A percentile compares a stretch with the other conserved stretches of the same genome.
These are phyloP conservation scores for Orbilia brochopaga DNA, from an alignment of 2,329 filamentous ascomycete genomes.

Conservation along the genomic window DNA sequence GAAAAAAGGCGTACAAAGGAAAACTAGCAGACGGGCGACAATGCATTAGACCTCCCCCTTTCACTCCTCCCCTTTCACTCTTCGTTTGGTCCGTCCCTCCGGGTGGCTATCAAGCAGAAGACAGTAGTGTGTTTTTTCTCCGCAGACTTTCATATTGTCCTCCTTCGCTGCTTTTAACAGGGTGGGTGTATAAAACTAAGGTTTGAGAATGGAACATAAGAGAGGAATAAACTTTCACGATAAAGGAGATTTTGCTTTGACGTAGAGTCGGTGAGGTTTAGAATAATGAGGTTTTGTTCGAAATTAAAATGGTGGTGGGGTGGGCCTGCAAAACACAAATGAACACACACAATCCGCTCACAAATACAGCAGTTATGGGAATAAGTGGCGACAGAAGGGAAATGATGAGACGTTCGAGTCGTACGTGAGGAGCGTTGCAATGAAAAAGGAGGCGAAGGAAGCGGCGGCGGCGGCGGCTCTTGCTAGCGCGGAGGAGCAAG, in stretches of 20 bases:
- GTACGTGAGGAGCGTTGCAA: constrained; percentile 38
- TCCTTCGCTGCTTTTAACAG: constrained; percentile 25
- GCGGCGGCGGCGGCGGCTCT: not conserved
- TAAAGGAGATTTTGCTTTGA: constrained; percentile 47
- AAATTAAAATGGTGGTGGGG: not conserved
- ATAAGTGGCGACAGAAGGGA: constrained; percentile 34
- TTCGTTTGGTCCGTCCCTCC: constrained; percentile 22
- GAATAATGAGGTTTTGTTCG: constrained; percentile 1
- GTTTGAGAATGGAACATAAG: constrained; percentile 40
- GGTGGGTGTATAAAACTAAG: constrained; percentile 25
- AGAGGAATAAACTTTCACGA: constrained; percentile 4
- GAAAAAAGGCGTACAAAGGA: constrained; percentile 47
- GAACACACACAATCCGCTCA: constrained; percentile 48
- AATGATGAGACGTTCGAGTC: constrained; percentile 38
- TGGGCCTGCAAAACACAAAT: not conserved
- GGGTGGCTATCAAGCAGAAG: constrained; percentile 19
- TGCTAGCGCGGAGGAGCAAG: constrained; percentile 3
- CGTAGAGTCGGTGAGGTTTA: constrained; percentile 44
- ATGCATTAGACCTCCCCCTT: constrained; percentile 37
- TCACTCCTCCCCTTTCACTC: constrained; percentile 11
- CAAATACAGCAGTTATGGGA: constrained; percentile 31
- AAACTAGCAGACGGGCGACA: constrained; percentile 25
- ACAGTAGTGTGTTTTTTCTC: constrained; percentile 10
- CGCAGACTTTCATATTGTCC: constrained; percentile 13
- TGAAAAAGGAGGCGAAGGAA: constrained; percentile 15